Evolutionary conservation across 2,329 filamentous ascomycete species (phyloP).

Genomic region (Chaetomiaceae sp.): DNA sequence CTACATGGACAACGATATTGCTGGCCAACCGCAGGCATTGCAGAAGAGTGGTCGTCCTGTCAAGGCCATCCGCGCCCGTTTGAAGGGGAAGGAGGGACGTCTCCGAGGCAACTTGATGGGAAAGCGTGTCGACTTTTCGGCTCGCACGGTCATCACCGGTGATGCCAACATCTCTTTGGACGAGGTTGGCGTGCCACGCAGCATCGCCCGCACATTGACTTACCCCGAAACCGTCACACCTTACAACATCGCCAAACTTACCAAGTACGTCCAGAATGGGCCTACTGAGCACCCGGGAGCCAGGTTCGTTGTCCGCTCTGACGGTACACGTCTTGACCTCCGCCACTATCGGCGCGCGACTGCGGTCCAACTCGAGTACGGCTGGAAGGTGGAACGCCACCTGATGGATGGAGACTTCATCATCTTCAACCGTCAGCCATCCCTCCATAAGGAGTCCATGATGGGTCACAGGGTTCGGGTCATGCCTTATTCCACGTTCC

Average conservation of each 20-base stretch:
- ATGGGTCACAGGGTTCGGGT: constrained; percentile 98
- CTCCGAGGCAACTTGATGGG: constrained; percentile 98
- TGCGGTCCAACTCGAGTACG: constrained; percentile 83
- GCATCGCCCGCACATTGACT: constrained; percentile 86
- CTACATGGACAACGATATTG: constrained; percentile 99
- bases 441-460: constrained; percentile 99
- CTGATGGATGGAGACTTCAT: constrained; percentile 95
- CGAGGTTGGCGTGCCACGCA: constrained; percentile 93
- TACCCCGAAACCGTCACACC: constrained; percentile 97
- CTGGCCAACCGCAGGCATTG: constrained; percentile 85
- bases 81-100: constrained; percentile 99
- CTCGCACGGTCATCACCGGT: constrained; percentile 98
- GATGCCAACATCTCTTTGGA: constrained; percentile 95
- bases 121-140: constrained; percentile 98
- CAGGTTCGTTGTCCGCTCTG: constrained; percentile 90
- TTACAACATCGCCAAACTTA: constrained; percentile 93
- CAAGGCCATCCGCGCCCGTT: constrained; percentile 90
- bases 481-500: constrained; percentile 99
- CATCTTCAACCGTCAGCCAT: constrained; percentile 99
- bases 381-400: constrained; percentile 98
- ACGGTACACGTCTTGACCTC: constrained; percentile 90
- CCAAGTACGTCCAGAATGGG: constrained; percentile 84
- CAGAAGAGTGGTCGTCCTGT: constrained; percentile 96
- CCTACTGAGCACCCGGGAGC: constrained; percentile 94
- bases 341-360: constrained; percentile 86